phyloP scores from a whole-genome alignment of 176 grass and related monocot genomes.

The Canna indica region DNA sequence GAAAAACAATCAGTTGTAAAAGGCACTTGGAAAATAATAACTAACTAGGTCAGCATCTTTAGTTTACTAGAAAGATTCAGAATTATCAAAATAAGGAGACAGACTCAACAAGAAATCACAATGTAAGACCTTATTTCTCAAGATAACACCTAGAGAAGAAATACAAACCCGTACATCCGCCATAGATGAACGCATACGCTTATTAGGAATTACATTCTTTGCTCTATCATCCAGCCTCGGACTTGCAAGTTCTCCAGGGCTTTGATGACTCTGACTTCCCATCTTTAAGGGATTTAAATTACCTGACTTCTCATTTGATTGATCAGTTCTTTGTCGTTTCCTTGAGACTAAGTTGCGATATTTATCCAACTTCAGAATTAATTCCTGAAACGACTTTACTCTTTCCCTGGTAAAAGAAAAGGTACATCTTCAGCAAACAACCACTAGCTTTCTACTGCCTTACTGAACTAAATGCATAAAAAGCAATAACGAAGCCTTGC shows the following conservation, averaged over 20 bases:
- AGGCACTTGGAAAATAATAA: background rate
- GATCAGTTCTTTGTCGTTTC: constrained; percentile 46
- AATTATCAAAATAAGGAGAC: constrained; percentile 13
- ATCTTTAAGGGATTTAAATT: constrained; percentile 31
- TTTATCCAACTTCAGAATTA: constrained; percentile 51
- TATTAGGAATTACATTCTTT: constrained; percentile 47
- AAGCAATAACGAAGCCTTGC: background rate
- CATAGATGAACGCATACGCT: constrained; percentile 62
- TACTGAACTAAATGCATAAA: constrained; percentile 6
- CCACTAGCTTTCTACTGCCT: background rate
- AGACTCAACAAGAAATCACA: background rate
- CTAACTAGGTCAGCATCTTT: background rate
- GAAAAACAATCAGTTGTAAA: background rate
- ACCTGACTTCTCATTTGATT: constrained; percentile 27
- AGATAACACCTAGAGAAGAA: constrained; percentile 16
- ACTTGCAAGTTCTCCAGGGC: constrained; percentile 26
- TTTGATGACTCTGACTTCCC: constrained; percentile 44
- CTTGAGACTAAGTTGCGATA: constrained; percentile 48
- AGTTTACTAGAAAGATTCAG: background rate
- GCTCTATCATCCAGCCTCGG: constrained; percentile 56
- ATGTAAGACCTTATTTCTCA: constrained; percentile 2
- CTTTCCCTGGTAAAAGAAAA: constrained; percentile 44
- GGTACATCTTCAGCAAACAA: constrained; percentile 1
- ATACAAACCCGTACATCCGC: constrained; percentile 60
- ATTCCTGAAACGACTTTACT: constrained; percentile 43